phyloP scores from a whole-genome alignment of 1,139 yeast species.

The Pneumocystis canis region DNA sequence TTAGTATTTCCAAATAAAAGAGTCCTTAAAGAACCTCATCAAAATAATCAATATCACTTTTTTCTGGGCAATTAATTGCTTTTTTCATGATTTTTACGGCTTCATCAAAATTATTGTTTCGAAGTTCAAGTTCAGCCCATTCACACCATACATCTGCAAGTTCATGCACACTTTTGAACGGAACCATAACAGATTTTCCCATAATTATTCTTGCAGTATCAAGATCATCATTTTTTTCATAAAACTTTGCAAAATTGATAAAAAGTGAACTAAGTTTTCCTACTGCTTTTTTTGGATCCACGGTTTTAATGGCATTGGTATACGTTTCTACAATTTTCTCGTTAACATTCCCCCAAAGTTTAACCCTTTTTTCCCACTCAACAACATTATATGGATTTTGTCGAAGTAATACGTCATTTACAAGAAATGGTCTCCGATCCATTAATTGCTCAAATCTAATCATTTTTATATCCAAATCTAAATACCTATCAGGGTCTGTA shows the following conservation, averaged over 20 bases:
- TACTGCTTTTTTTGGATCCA: constrained; percentile 45
- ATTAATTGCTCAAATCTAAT: constrained; percentile 42
- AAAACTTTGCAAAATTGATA: constrained; percentile 54
- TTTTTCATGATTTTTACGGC: constrained; percentile 41
- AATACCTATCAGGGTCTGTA: constrained; percentile 16
- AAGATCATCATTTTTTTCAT: constrained; percentile 40
- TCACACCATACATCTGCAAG: constrained; percentile 51
- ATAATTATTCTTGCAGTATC: constrained; percentile 50
- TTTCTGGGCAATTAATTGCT: constrained; percentile 36
- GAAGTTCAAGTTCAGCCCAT: constrained; percentile 57
- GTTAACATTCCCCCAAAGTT: constrained; percentile 29
- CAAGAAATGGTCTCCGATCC: constrained; percentile 38
- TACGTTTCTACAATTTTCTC: constrained; percentile 40
- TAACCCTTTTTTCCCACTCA: constrained; percentile 53
- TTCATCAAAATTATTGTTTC: constrained; percentile 33
- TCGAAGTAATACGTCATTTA: constrained; percentile 53
- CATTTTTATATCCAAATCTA: constrained; percentile 33
- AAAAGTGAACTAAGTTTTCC: constrained; percentile 37
- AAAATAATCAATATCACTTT: constrained; percentile 25
- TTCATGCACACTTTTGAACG: constrained; percentile 48
- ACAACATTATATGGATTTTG: constrained; percentile 48
- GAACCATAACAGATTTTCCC: constrained; percentile 57
- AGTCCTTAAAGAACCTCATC: constrained; percentile 23
- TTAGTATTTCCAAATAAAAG: not conserved
- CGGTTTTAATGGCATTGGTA: constrained; percentile 50